Conservation (phyloP, 2,329 filamentous ascomycete species). For the Aspergillus costaricaensis region DNA sequence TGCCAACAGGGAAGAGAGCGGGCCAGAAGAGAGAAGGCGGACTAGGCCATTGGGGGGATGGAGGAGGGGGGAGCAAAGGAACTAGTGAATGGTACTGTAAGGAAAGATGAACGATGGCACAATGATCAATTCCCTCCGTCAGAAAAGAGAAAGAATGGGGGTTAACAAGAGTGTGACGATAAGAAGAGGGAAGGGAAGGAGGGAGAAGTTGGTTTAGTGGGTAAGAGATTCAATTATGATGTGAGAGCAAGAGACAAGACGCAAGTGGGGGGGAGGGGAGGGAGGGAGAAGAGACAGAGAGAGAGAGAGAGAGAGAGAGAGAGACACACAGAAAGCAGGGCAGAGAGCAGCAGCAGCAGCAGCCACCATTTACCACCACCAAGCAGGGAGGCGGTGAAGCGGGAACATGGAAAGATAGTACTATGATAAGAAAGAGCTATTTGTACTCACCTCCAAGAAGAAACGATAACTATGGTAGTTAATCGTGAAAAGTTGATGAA, state of each 20-base stretch:
- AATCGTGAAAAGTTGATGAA: neutral
- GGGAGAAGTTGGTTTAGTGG: neutral
- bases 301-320: neutral
- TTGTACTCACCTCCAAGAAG: neutral
- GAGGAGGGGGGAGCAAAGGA: neutral
- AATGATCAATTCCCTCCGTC: neutral
- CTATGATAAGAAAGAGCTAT: neutral
- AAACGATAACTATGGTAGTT: neutral
- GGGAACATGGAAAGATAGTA: neutral
- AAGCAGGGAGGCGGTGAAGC: slow-evolving; percentile 14
- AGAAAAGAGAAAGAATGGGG: neutral
- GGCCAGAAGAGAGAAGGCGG: neutral
- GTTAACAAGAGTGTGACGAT: neutral
- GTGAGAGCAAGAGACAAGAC: neutral
- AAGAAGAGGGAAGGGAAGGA: neutral
- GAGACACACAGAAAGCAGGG: neutral
- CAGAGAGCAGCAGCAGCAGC: neutral
- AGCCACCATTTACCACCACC: too few species aligned
- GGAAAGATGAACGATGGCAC: neutral
- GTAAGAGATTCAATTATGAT: neutral
- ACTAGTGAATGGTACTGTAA: neutral
- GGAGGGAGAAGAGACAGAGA: neutral
- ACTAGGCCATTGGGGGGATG: slow-evolving; percentile 15
- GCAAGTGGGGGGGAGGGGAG: neutral
- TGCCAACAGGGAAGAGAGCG: neutral